These are phyloP conservation scores for Aspergillus egyptiacus DNA, from an alignment of 495 filamentous ascomycete species.

Conservation along the genomic window DNA sequence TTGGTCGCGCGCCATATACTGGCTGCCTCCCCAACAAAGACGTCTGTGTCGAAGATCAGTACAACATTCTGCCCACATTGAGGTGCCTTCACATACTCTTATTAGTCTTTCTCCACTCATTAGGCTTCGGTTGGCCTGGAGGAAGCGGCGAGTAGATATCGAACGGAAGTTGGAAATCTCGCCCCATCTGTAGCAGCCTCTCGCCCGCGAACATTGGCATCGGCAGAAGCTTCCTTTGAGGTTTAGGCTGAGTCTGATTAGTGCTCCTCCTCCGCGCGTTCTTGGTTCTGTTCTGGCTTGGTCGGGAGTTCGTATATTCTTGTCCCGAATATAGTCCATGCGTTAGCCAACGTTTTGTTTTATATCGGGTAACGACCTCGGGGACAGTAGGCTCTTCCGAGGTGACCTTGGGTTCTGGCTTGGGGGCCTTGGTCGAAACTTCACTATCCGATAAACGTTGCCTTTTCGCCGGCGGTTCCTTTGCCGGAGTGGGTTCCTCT, in stretches of 20 bases:
- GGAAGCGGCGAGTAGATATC: conserved; percentile 83
- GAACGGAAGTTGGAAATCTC: conserved; percentile 84
- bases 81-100: conserved; percentile 58
- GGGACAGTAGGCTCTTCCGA: conserved; percentile 32
- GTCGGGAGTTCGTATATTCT: conserved; percentile 57
- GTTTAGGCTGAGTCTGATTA: conserved; percentile 33
- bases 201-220: conserved; percentile 62
- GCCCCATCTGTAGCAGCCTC: conserved; percentile 53
- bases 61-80: conserved; percentile 14
- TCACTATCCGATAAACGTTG: conserved; percentile 46
- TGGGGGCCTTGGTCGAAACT: conserved; percentile 36
- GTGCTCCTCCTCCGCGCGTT: conserved; percentile 41
- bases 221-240: conserved; percentile 48
- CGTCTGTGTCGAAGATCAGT: conserved; percentile 48
- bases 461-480: conserved; percentile 41
- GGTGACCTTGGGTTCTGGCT: conserved; percentile 29
- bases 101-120: conserved; percentile 83
- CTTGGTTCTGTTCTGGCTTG: conserved; percentile 57
- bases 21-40: conserved; percentile 86
- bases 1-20: conserved; percentile 77
- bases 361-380: conserved; percentile 36
- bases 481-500: conserved; percentile 23
- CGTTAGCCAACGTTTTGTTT: conserved; percentile 64
- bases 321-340: conserved; percentile 91
- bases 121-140: conserved; percentile 78